phyloP scores from a whole-genome alignment of 306 rosid genomes.

The Parietaria judaica region DNA sequence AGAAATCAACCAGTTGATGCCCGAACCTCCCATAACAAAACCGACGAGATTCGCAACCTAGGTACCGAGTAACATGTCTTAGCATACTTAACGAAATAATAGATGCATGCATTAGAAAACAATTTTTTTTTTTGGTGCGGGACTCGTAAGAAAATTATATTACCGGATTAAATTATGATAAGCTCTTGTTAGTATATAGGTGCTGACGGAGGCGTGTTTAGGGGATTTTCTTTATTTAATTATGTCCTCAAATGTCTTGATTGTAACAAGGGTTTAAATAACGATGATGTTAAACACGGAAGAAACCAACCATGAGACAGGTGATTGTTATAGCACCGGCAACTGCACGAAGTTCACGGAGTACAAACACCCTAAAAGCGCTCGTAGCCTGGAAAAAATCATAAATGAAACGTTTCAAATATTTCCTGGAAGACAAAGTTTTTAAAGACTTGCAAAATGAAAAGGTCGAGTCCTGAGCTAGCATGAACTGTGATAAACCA shows the following conservation, averaged over 20 bases:
- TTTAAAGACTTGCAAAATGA: background rate
- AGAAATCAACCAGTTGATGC: slow-evolving; percentile 67
- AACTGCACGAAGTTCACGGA: slow-evolving; percentile 74
- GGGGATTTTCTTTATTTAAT: too few relatives aligned
- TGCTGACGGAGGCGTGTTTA: too few relatives aligned
- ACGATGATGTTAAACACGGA: too few relatives aligned
- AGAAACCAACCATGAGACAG: slow-evolving; percentile 66
- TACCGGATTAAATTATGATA: background rate
- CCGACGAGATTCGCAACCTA: slow-evolving; percentile 94
- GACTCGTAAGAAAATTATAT: too few relatives aligned
- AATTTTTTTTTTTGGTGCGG: too few relatives aligned
- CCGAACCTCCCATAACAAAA: slow-evolving; percentile 75
- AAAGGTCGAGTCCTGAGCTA: too few relatives aligned
- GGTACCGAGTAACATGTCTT: slow-evolving; percentile 3
- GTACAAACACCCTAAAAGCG: slow-evolving; percentile 42
- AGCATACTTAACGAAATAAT: too few relatives aligned
- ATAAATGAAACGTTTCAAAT: background rate
- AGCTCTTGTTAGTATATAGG: background rate
- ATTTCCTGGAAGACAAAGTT: background rate
- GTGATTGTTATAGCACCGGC: slow-evolving; percentile 88
- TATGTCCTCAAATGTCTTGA: too few relatives aligned
- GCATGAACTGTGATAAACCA: too few relatives aligned
- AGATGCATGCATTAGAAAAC: too few relatives aligned
- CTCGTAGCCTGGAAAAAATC: slow-evolving; percentile 45
- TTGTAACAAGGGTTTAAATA: too few relatives aligned